These are phyloP conservation scores for Chlamydomonas applanata DNA, from an alignment of 139 green algal genomes.

Conservation along the genomic window DNA sequence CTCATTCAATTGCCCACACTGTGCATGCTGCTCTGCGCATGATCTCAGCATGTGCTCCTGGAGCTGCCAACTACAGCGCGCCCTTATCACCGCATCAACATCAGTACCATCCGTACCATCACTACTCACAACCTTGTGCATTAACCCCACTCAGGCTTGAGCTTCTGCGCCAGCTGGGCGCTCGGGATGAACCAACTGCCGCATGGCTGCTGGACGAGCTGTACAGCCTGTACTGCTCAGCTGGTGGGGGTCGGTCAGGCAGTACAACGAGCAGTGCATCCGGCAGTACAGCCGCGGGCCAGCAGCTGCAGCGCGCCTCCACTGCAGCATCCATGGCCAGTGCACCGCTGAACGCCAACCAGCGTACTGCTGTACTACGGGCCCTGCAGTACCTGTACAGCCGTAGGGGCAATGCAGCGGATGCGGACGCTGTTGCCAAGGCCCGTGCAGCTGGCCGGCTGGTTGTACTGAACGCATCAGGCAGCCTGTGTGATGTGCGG, in stretches of 20 bases:
- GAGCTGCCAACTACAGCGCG: no score
- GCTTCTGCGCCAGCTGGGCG: slow-evolving; percentile 54
- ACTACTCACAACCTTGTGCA: slow-evolving; percentile 25
- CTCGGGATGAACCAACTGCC: slow-evolving; percentile 34
- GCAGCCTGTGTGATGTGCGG: slow-evolving; percentile 26
- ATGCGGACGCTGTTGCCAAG: neutral
- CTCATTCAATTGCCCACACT: neutral
- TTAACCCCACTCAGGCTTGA: slow-evolving; percentile 18
- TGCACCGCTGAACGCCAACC: slow-evolving; percentile 52
- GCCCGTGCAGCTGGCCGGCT: slow-evolving; percentile 17
- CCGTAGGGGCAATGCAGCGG: slow-evolving; percentile 3
- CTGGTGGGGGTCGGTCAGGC: neutral
- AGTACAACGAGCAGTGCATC: no score
- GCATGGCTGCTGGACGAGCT: slow-evolving; percentile 26
- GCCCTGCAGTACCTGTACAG: slow-evolving; percentile 32
- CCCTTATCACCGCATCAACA: no score
- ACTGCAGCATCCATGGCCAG: neutral
- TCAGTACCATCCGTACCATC: no score
- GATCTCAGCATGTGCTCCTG: no score
- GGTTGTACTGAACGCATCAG: slow-evolving; percentile 33
- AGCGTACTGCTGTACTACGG: slow-evolving; percentile 44
- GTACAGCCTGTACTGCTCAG: slow-evolving; percentile 9
- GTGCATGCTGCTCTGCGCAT: no score
- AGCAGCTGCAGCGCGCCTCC: no score
- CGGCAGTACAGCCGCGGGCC: no score